These are phyloP conservation scores for Phytopythium litorale DNA, from an alignment of 352 stramenopile species.

Conservation along the genomic window DNA sequence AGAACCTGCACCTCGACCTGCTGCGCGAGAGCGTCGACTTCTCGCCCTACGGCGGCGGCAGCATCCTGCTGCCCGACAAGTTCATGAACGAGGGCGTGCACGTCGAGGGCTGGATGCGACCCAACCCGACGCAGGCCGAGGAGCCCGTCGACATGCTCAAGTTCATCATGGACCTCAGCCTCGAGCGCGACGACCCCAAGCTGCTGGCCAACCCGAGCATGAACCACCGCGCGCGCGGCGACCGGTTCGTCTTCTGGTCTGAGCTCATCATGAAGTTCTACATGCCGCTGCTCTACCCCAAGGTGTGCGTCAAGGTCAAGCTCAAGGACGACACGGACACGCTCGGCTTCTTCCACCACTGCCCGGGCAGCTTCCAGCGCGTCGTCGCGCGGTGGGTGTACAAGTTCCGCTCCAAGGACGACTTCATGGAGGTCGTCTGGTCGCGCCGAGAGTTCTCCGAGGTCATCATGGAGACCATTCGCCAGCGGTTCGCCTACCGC, in stretches of 20 bases:
- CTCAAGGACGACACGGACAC: conserved; percentile 81
- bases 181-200: conserved; percentile 65
- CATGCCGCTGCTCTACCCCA: conserved; percentile 86
- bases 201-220: conserved; percentile 34
- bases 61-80: conserved; percentile 71
- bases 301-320: conserved; percentile 81
- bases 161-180: conserved; percentile 86
- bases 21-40: conserved; percentile 84
- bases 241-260: conserved; percentile 84
- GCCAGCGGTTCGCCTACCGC: conserved; percentile 82
- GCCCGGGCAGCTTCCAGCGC: conserved; percentile 81
- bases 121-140: conserved; percentile 73
- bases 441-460: conserved; percentile 73
- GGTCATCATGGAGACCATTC: conserved; percentile 85
- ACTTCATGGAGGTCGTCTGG: conserved; percentile 84
- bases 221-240: conserved; percentile 42
- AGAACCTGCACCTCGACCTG: conserved; percentile 71
- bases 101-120: conserved; percentile 83
- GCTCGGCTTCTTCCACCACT: conserved; percentile 86
- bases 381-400: conserved; percentile 86
- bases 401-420: conserved; percentile 75
- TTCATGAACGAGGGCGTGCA: conserved; percentile 84
- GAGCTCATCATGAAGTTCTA: conserved; percentile 89
- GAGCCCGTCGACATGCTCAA: conserved; percentile 89
- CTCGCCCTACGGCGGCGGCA: conserved; percentile 78